Evolutionary conservation across 2,329 filamentous ascomycete genomes (phyloP).

Genomic region (Hypoxylon sp.): DNA sequence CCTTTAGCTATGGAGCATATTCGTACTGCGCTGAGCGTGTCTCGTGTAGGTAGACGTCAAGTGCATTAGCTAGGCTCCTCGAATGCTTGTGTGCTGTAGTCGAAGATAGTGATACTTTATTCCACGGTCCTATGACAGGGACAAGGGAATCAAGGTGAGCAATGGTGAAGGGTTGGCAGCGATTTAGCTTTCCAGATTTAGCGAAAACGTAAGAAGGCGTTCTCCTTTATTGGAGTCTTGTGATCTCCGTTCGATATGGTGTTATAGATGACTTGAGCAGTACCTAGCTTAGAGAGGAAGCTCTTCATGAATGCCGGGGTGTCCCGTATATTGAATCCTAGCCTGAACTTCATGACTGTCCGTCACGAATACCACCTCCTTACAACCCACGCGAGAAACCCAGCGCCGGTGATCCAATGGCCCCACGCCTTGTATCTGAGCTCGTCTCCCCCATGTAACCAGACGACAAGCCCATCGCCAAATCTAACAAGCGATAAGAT

Average conservation of each 20-base stretch:
- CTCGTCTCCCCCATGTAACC: slow-evolving; percentile 49
- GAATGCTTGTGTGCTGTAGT: background rate
- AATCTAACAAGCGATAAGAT: slow-evolving; percentile 51
- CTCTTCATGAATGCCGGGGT: too few relatives aligned
- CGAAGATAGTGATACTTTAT: background rate
- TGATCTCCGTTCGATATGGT: background rate
- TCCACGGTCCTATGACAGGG: background rate
- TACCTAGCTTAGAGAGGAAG: background rate
- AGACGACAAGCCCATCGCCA: slow-evolving; percentile 53
- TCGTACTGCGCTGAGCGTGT: slow-evolving; percentile 27
- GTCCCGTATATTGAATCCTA: too few relatives aligned
- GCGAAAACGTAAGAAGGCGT: background rate
- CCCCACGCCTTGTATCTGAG: slow-evolving; percentile 27
- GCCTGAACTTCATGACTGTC: background rate
- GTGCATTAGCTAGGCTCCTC: background rate
- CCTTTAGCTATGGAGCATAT: slow-evolving; percentile 29
- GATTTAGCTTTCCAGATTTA: background rate
- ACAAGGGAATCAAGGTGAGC: background rate
- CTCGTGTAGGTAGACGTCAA: slow-evolving; percentile 5
- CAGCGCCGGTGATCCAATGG: slow-evolving; percentile 31
- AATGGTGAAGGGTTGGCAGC: background rate
- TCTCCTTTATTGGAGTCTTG: background rate
- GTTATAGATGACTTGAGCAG: background rate
- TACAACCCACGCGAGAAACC: slow-evolving; percentile 26
- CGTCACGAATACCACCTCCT: slow-evolving; percentile 21